phyloP scores from a whole-genome alignment of 2,329 filamentous ascomycete species.

The Macrophomina tecta region DNA sequence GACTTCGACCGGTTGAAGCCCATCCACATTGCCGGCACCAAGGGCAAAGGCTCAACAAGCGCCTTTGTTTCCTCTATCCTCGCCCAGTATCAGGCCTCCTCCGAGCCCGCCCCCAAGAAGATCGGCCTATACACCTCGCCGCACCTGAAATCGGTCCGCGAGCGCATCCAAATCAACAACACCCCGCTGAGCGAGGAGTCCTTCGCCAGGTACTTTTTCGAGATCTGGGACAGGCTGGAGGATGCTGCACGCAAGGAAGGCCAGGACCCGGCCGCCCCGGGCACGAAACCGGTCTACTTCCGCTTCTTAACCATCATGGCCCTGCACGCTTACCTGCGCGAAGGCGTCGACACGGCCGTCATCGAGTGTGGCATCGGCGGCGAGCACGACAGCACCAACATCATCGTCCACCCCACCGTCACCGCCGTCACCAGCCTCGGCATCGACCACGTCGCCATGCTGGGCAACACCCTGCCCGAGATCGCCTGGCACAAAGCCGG shows the following conservation, averaged over 20 bases:
- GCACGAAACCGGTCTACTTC: slow-evolving; percentile 87
- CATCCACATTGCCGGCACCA: slow-evolving; percentile 90
- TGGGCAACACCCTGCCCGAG: slow-evolving; percentile 78
- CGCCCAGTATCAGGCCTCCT: slow-evolving; percentile 60
- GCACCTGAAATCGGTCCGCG: slow-evolving; percentile 81
- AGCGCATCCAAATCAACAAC: slow-evolving; percentile 83
- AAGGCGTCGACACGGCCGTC: slow-evolving; percentile 78
- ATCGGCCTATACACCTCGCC: slow-evolving; percentile 86
- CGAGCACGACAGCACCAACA: slow-evolving; percentile 90
- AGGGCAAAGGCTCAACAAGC: slow-evolving; percentile 90
- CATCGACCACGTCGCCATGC: slow-evolving; percentile 82
- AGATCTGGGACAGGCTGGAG: slow-evolving; percentile 76
- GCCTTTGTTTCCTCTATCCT: slow-evolving; percentile 83
- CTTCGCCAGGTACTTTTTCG: slow-evolving; percentile 82
- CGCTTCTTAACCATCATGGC: slow-evolving; percentile 89
- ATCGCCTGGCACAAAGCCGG: slow-evolving; percentile 95
- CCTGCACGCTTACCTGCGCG: slow-evolving; percentile 78
- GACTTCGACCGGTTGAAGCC: slow-evolving; percentile 66
- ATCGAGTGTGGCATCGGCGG: slow-evolving; percentile 95
- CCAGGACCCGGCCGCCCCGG: slow-evolving; percentile 52
- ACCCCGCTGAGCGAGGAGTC: slow-evolving; percentile 68
- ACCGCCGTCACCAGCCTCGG: slow-evolving; percentile 80
- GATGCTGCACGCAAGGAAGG: slow-evolving; percentile 60
- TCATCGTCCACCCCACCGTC: slow-evolving; percentile 73
- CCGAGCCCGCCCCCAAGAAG: slow-evolving; percentile 52